Conservation (phyloP, 2,329 filamentous ascomycete genomes). For the Teratosphaeria gauchensis region DNA sequence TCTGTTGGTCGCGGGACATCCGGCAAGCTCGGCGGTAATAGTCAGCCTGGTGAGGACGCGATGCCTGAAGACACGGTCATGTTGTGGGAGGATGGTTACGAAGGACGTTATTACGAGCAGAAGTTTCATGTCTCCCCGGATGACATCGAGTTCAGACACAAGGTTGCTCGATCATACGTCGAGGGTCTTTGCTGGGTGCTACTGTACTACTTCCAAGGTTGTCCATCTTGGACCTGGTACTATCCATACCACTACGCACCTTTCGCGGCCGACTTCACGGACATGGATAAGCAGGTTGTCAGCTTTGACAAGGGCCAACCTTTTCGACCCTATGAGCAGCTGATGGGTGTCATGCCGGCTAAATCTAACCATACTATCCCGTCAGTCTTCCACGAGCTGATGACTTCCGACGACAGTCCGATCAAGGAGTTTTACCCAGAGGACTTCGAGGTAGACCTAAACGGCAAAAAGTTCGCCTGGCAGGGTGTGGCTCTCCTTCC, state of each 20-base stretch:
- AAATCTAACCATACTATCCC: conserved; percentile 88
- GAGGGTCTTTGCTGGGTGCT: conserved; percentile 94
- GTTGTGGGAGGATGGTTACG: conserved; percentile 92
- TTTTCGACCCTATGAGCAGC: conserved; percentile 87
- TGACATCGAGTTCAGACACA: conserved; percentile 76
- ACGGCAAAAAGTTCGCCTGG: conserved; percentile 98
- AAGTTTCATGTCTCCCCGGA: conserved; percentile 81
- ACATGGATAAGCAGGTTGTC: conserved; percentile 40
- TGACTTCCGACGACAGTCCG: conserved; percentile 77
- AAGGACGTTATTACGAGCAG: conserved; percentile 91
- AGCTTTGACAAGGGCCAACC: conserved; percentile 60
- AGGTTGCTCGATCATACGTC: conserved; percentile 84
- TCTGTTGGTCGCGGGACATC: conserved; percentile 17
- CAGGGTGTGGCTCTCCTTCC: conserved; percentile 88
- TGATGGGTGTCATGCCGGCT: conserved; percentile 95
- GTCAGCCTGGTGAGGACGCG: conserved; percentile 46
- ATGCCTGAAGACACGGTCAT: conserved; percentile 70
- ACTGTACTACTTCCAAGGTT: conserved; percentile 95
- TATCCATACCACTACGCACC: conserved; percentile 98
- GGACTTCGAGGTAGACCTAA: conserved; percentile 85
- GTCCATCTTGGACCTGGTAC: conserved; percentile 98
- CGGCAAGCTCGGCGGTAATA: conserved; percentile 30
- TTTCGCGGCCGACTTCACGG: conserved; percentile 89
- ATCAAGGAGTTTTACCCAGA: conserved; percentile 98
- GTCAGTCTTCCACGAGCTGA: conserved; percentile 76